Evolutionary conservation across 1,284 basidiomycete species (phyloP), one percentile per base, ranked within the genome.

Genomic region (Quambalaria eucalypti): DNA sequence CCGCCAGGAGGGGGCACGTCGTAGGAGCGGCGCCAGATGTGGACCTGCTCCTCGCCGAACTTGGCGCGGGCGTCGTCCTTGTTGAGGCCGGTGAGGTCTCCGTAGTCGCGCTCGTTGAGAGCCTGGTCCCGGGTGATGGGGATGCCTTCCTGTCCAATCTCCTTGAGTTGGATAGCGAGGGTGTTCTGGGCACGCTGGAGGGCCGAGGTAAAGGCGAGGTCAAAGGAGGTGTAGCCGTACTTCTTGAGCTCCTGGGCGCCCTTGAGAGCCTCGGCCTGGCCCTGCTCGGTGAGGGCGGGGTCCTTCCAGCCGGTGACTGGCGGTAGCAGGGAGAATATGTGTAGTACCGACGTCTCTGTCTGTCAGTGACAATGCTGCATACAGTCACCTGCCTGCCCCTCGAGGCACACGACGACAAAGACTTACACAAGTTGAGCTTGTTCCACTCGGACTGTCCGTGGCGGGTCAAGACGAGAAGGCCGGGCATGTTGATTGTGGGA

Each of bases 21-120:
- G 61, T 69, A 76, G 33, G 66, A 69, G 44, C 74, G 63, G 28
- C 75, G 59, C 74, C 74, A 76, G 52, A 77, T 77, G 71, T 77
- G 77, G 28, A 79, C 77, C 57, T 59, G 29, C 30, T 79, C 77
- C 55, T 78, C 78, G 39, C 78, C 78, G 59, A 67, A 79, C 68
- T 78, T 78, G 60, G 75, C 71, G 42, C 78, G 64, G 28, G 78
- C 78, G 38, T 75, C 74, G 55, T 78, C 77, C 71, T 78, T 78
- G 76, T 78, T 78, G 49, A 78, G 66, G 28, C 77, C 77, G 29
- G 74, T 73, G 23, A 78, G 62, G 55, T 77, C 77, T 44, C 77
- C 77, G 54, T 78, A 78, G 66, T 78, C 76, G 16, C 78, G 70
- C 71, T 78, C 78, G 69, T 78, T 78, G 50, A 79, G 64, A 2